Evolutionary conservation across 2,329 filamentous ascomycete genomes (phyloP), one percentile per base, ranked within the genome.

Genomic region (Colletotrichum australisinense): DNA sequence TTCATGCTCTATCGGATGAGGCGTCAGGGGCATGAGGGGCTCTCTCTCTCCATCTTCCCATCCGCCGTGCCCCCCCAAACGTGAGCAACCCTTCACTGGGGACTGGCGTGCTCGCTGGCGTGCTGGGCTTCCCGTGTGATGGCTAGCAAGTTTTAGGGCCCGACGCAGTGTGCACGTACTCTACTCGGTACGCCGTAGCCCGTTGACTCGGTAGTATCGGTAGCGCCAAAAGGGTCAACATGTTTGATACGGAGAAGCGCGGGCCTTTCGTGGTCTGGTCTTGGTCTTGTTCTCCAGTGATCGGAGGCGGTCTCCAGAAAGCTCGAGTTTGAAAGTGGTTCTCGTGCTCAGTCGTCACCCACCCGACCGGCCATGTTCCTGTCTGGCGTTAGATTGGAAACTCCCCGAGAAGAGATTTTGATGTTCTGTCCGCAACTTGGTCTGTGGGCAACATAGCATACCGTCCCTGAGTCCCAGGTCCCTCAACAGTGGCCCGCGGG

Each of bases 311-410:
- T 65, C 32, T 28, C 52, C 52, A 65, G 49, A 12, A 22, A 19
- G 16, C 38, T 49, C 38, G 14, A 42, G 14, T 42, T 19, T 42
- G 38, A 6, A 57, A 26, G 53, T 57, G 63, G 63, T 57, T 57
- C 63, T 53, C 49, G 62, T 64, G 49, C 62, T 64, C 53, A 56
- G 32, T 66, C 67, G 70, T 73, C 70, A 56, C 70, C 70, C 67
- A 70, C 67, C 67, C 46, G 70, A 65, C 67, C 70, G 70, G 67
- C 49, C 67, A 35, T 72, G 59, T 70, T 59, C 24, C 70, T 70
- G 66, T 49, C 70, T 64, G 70, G 70, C 67, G 70, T 73, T 70
- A 70, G 66, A 49, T 56, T 14, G 28, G 53, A 24, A 32, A 42
- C 46, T 42, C 24, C 35, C 62, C 42, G 35, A 16, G 35, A 52